Evolutionary conservation across 2,329 filamentous ascomycete genomes (phyloP), one percentile per base, ranked within the genome.

Genomic region (Hortaea sp.): DNA sequence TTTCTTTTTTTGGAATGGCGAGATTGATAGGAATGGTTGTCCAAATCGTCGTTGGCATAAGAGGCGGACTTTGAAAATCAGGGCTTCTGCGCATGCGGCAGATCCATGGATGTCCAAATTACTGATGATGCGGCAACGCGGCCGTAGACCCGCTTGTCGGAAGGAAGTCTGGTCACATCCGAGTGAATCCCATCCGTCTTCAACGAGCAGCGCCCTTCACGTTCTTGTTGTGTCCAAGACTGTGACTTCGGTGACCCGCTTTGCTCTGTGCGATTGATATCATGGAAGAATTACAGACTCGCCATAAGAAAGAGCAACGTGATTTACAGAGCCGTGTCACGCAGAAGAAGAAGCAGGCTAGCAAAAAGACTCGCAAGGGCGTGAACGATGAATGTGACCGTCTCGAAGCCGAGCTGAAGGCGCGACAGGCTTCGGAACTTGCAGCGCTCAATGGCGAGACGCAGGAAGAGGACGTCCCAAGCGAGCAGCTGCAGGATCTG

Each of bases 331-430:
- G 80, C 43, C 82, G 84, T 49, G 81, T 94, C 60, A 95, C 87
- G 5, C 88, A 84, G 69, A 97, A 95, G 76, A 98, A 95, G 75
- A 97, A 95, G 73, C 84, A 85, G 56, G 89, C 92, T 11, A 94
- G 84, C 41, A 98, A 97, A 69, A 82, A 81, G 66, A 81, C 78
- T 6, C 73, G 79, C 42, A 81, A 74, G 53, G 68, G 68, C 32
- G 68, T 75, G 37, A 81, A 80, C 52, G 78, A 82, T 53, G 79
- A 82, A 58, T 82, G 79, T 60, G 77, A 77, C 13, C 63, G 67
- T 28, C 66, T 81, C 34, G 78, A 81, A 54, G 63, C 65, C 35
- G 75, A 79, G 47, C 63, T 81, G 37, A 72, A 71, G 45, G 74
- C 77, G 47, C 67, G 65, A 49, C 79, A 82, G 29, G 68, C 69